Evolutionary conservation across 345 rosid genomes (phyloP).

Genomic region (Murraya koenigii): DNA sequence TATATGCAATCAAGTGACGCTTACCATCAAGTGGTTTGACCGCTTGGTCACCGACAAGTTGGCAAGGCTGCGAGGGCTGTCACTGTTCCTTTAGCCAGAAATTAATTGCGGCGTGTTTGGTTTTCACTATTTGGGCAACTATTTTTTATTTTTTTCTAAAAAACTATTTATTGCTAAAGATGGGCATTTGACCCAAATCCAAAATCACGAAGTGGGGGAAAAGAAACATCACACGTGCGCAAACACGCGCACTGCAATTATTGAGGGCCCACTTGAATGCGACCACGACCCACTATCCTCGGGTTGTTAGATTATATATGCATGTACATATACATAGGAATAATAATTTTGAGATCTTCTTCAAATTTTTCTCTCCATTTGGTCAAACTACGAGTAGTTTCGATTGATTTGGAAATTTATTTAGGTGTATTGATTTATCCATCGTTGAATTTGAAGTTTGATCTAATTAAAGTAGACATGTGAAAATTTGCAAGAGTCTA

Average conservation of each 20-base stretch:
- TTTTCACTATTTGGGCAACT: not conserved
- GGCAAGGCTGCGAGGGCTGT: conserved; percentile 20
- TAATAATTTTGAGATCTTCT: not conserved
- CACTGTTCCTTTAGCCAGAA: conserved; percentile 19
- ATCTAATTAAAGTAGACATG: not conserved
- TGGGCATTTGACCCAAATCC: conserved; percentile 6
- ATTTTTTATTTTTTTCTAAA: not conserved
- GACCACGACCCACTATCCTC: not conserved
- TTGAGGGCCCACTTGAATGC: conserved; percentile 31
- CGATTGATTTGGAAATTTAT: not conserved
- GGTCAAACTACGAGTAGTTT: too few relatives aligned
- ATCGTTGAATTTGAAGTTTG: not conserved
- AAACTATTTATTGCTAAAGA: not conserved
- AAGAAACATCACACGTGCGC: conserved; percentile 46
- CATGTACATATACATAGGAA: not conserved
- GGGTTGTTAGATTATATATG: conserved; percentile 1
- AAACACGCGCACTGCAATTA: conserved; percentile 32
- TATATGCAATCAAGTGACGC: not conserved
- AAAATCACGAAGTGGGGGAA: not conserved
- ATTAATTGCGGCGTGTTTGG: not conserved
- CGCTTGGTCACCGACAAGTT: conserved; percentile 27
- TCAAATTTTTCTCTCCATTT: not conserved
- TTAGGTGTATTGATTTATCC: not conserved
- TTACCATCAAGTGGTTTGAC: conserved; percentile 27
- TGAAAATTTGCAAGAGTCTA: not conserved